These are phyloP conservation scores for Apophysomyces elegans DNA, from an alignment of 371 early-diverging fungal genomes.

Conservation along the genomic window DNA sequence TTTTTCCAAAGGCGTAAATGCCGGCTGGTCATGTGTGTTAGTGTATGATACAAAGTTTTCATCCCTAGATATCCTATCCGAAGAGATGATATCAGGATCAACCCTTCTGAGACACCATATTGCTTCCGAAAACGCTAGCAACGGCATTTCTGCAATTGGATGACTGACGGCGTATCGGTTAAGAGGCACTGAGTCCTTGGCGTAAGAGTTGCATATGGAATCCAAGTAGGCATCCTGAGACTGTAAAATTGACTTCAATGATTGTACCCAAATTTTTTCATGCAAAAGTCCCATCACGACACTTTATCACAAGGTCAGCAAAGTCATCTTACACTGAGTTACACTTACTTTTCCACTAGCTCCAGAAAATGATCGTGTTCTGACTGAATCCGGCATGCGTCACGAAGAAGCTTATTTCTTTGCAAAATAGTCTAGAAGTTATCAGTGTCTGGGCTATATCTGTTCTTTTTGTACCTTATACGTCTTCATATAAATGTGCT, in stretches of 20 bases:
- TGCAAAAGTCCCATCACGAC: constrained; percentile 63
- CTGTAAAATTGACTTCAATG: constrained; percentile 50
- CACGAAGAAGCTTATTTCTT: constrained; percentile 42
- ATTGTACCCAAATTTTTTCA: constrained; percentile 64
- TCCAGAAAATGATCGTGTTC: constrained; percentile 63
- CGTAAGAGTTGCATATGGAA: constrained; percentile 36
- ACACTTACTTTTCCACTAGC: constrained; percentile 62
- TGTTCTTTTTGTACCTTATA: constrained; percentile 29
- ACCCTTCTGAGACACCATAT: constrained; percentile 37
- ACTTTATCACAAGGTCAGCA: constrained; percentile 28
- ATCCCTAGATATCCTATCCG: constrained; percentile 13
- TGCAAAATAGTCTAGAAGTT: constrained; percentile 44
- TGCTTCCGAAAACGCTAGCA: constrained; percentile 36
- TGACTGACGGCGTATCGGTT: constrained; percentile 45
- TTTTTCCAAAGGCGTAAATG: constrained; percentile 57
- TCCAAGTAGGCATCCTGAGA: constrained; percentile 48
- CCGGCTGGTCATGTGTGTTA: constrained; percentile 21
- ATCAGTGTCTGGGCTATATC: neutral
- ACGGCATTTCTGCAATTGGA: constrained; percentile 48
- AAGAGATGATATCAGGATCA: constrained; percentile 31
- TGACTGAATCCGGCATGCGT: constrained; percentile 50
- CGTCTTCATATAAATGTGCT: constrained; percentile 61
- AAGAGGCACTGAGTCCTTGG: constrained; percentile 36
- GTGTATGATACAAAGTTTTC: constrained; percentile 8
- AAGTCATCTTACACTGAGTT: neutral